Base-by-base conservation (phyloP, 495 filamentous ascomycete species). In the Tuber borchii region DNA sequence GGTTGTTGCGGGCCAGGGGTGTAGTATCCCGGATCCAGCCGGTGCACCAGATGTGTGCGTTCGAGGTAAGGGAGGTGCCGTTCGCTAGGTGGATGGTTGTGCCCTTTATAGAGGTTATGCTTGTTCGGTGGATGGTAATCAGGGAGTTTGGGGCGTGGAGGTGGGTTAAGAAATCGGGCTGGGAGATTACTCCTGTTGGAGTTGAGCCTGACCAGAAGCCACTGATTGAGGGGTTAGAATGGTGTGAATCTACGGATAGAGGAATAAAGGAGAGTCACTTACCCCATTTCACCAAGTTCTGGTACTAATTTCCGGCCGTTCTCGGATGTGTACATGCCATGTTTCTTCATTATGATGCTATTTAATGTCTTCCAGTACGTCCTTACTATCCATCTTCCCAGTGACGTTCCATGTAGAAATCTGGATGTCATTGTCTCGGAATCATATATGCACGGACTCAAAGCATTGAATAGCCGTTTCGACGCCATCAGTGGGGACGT, bases 401-500 rank as follows among this genome's bases (percentile, higher is more conserved):
- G n/a, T 6, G 46, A 16, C 14, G 78, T 81, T 7, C 78, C 75
- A n/a, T 81, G 75, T 6, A 83, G 76, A 48, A 84, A 74, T 31
- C 75, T 69, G 40, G 83, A 82, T 0, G 77, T 42, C 2, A 34
- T 37, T 7, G 83, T 82, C 20, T 76, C 34, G 6, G 79, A 82
- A 43, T 82, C 78, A 72, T 84, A 81, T 20, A 86, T 83, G 39
- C 77, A 83, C 7, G 83, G 77, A 71, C 80, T 80, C 16, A 86
- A 73, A 6, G 74, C 78, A 45, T 81, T 76, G 43, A 80, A 46
- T 17, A 74, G 5, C 19, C 78, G 39, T 39, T 79, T 79, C 2
- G 78, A 73, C 1, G 61, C 78, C 1, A 79, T 31, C 2, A 83
- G 78, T 2, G 82, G 78, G 7, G 79, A 78, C 42, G 82, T 83